Conservation (phyloP, 768 basidiomycete species). For the Russula ochroleuca region DNA sequence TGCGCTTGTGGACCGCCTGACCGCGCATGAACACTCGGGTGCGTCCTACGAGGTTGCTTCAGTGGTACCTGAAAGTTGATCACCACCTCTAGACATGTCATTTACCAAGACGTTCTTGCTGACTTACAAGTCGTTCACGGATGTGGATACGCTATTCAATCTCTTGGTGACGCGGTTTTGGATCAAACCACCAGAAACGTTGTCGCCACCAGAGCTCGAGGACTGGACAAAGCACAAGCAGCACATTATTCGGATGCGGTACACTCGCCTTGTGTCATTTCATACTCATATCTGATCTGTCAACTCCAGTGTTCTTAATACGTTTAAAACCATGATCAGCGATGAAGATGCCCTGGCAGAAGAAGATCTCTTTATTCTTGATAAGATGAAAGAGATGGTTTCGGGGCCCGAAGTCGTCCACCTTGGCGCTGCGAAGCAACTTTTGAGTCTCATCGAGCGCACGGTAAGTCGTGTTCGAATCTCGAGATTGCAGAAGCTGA, state of each 20-base stretch:
- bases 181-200: constrained; percentile 65
- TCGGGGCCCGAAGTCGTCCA: constrained; percentile 58
- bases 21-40: constrained; percentile 87
- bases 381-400: constrained; percentile 77
- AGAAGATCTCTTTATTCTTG: constrained; percentile 78
- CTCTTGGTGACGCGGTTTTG: constrained; percentile 76
- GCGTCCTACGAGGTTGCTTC: constrained; percentile 30
- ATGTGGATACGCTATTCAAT: constrained; percentile 75
- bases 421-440: constrained; percentile 67
- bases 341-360: constrained; percentile 82
- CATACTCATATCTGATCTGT: constrained; percentile 2
- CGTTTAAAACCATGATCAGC: constrained; percentile 82
- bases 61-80: constrained; percentile 8
- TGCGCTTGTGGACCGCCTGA: constrained; percentile 84
- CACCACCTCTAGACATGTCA: constrained; percentile 52
- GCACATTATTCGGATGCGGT: constrained; percentile 84
- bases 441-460: constrained; percentile 71
- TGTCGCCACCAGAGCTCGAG: constrained; percentile 56
- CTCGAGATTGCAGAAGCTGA: constrained; percentile 7
- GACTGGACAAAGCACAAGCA: constrained; percentile 87
- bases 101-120: constrained; percentile 90
- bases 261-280: background rate
- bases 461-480: constrained; percentile 50
- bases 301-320: constrained; percentile 72
- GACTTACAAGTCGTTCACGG: constrained; percentile 94